Evolutionary conservation across 208 protist genomes (phyloP).

Genomic region (Porcisia hertigi): DNA sequence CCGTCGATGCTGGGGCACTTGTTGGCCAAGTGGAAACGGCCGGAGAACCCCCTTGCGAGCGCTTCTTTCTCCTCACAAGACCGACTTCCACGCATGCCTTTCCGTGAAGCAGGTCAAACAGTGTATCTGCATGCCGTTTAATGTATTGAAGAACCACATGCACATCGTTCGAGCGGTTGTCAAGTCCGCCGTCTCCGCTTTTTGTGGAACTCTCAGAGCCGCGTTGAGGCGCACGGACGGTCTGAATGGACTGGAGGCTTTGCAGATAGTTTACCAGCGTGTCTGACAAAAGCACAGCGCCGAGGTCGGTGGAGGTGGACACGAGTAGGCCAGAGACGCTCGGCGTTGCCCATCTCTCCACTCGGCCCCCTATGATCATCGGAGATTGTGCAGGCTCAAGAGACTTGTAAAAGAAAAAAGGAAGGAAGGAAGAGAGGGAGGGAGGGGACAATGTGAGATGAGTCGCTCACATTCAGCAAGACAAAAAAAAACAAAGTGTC

Average conservation of each 20-base stretch:
- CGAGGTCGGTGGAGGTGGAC: constrained; percentile 1
- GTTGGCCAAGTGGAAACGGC: not conserved
- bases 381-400: not conserved
- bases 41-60: not conserved
- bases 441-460: too few species aligned
- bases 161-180: constrained; percentile 1
- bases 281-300: constrained; percentile 18
- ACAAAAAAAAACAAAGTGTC: too few species aligned
- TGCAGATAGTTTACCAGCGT: constrained; percentile 23
- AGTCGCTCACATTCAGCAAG: too few species aligned
- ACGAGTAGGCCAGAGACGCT: constrained; percentile 19
- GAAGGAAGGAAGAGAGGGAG: not conserved
- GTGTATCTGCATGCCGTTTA: not conserved
- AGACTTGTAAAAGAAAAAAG: not conserved
- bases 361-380: constrained; percentile 8
- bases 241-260: constrained; percentile 13
- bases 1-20: not conserved
- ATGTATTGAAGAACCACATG: constrained; percentile 23
- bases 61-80: not conserved
- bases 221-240: not conserved
- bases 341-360: constrained; percentile 16
- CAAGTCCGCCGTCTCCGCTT: not conserved
- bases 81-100: not conserved
- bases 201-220: not conserved
- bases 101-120: constrained; percentile 28